Evolutionary conservation across 1,284 basidiomycete genomes (phyloP).

Genomic region (Cutaneotrichosporon cavernicola): DNA sequence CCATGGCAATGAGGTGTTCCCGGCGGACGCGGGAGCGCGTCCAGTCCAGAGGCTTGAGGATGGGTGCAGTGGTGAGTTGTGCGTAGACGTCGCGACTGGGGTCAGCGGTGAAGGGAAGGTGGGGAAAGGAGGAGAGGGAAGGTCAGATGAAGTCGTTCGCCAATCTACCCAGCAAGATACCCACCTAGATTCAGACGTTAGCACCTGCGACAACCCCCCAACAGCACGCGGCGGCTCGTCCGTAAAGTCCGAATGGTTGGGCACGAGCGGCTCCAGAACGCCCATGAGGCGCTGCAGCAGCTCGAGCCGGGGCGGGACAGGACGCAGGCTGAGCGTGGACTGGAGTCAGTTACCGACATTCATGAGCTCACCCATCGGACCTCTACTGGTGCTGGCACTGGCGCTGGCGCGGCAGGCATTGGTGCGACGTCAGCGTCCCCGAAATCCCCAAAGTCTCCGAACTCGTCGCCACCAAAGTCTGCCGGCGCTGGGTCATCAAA

Average conservation of each 20-base stretch:
- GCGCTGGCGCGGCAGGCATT: background rate
- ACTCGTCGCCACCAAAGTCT: slow-evolving; percentile 44
- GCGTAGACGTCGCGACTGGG: slow-evolving; percentile 73
- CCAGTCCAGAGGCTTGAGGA: slow-evolving; percentile 79
- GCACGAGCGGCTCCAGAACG: slow-evolving; percentile 67
- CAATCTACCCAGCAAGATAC: slow-evolving; percentile 18
- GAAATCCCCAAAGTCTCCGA: slow-evolving; percentile 70
- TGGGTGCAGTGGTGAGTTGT: slow-evolving; percentile 55
- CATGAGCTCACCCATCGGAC: slow-evolving; percentile 20
- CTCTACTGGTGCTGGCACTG: slow-evolving; percentile 43
- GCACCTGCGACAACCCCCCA: slow-evolving; percentile 72
- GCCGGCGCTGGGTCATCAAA: slow-evolving; percentile 47
- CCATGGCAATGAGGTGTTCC: slow-evolving; percentile 82
- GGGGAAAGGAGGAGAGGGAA: slow-evolving; percentile 10
- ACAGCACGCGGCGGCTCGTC: slow-evolving; percentile 74
- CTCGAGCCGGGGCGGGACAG: slow-evolving; percentile 61
- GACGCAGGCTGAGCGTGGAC: slow-evolving; percentile 65
- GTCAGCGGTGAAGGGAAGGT: background rate
- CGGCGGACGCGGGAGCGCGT: slow-evolving; percentile 80
- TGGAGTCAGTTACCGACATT: slow-evolving; percentile 47
- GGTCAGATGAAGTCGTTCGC: background rate
- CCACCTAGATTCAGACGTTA: slow-evolving; percentile 67
- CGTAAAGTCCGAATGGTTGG: slow-evolving; percentile 58
- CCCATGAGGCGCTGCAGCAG: slow-evolving; percentile 64
- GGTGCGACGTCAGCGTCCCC: slow-evolving; percentile 54